These are phyloP conservation scores for Primulina huaijiensis DNA, from an alignment of 257 asterid species.

Conservation along the genomic window DNA sequence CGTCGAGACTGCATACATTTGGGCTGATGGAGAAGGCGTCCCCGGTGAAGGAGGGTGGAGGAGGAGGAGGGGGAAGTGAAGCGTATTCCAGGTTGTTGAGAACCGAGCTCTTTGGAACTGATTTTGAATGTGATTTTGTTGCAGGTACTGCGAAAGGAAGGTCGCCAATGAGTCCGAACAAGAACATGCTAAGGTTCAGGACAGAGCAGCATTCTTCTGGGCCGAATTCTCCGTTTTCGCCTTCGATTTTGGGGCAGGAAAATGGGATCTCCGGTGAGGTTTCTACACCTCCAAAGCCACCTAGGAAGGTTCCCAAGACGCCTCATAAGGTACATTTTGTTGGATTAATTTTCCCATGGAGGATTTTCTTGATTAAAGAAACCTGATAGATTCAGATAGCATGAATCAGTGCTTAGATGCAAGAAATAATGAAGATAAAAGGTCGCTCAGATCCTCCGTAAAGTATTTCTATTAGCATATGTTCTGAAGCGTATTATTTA, in stretches of 20 bases:
- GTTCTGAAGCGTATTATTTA: too few species aligned
- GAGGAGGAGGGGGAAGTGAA: conserved; percentile 48
- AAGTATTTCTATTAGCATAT: too few species aligned
- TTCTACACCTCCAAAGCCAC: conserved; percentile 85
- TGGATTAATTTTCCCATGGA: neutral
- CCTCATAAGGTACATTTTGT: conserved; percentile 76
- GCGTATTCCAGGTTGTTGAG: conserved; percentile 75
- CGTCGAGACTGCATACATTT: conserved; percentile 89
- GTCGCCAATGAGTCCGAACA: conserved; percentile 80
- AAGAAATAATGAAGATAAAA: neutral
- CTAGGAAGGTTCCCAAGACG: conserved; percentile 93
- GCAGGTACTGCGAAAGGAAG: conserved; percentile 58
- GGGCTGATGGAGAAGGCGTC: conserved; percentile 87
- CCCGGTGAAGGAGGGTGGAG: conserved; percentile 75
- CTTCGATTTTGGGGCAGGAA: conserved; percentile 72
- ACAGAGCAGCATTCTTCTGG: conserved; percentile 76
- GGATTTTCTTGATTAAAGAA: neutral
- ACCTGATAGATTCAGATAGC: neutral
- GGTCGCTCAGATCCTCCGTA: too few species aligned
- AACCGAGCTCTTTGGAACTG: conserved; percentile 91
- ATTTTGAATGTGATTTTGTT: conserved; percentile 74
- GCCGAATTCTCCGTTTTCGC: conserved; percentile 76
- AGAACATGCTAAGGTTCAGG: conserved; percentile 88
- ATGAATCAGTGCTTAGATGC: neutral
- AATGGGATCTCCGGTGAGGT: conserved; percentile 48